Conservation (phyloP, 2,329 filamentous ascomycete species). For the Paramyrothecium sp. region DNA sequence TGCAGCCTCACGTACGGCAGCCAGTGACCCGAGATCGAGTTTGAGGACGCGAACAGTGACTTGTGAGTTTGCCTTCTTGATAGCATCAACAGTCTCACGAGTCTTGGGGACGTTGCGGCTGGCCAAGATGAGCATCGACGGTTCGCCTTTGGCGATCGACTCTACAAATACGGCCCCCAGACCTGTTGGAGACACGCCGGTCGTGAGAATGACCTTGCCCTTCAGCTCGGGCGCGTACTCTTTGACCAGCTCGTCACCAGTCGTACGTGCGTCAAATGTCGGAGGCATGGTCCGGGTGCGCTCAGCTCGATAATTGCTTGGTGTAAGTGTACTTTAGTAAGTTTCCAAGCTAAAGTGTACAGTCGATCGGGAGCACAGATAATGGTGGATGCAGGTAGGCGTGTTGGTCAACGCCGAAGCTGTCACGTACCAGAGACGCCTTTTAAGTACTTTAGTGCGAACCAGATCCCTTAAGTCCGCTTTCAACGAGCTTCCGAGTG, state of each 20-base stretch:
- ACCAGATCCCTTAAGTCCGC: background rate
- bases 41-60: constrained; percentile 28
- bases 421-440: background rate
- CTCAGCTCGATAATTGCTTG: too few species aligned
- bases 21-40: constrained; percentile 38
- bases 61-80: constrained; percentile 27
- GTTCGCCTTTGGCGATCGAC: constrained; percentile 36
- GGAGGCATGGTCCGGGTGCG: background rate
- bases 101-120: constrained; percentile 41
- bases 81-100: constrained; percentile 30
- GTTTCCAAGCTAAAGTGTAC: too few species aligned
- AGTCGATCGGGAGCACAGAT: background rate
- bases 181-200: constrained; percentile 36
- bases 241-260: constrained; percentile 21
- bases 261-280: constrained; percentile 12
- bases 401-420: too few species aligned
- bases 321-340: too few species aligned
- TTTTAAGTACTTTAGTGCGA: background rate
- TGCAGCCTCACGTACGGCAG: constrained; percentile 36
- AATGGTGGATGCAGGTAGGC: background rate
- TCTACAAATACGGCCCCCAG: constrained; percentile 35
- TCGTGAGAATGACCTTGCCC: constrained; percentile 37
- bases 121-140: constrained; percentile 41
- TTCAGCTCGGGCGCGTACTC: constrained; percentile 28
- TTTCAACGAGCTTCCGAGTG: background rate